Conservation (phyloP, 345 rosid genomes). For the Xanthoceras sorbifolium region DNA sequence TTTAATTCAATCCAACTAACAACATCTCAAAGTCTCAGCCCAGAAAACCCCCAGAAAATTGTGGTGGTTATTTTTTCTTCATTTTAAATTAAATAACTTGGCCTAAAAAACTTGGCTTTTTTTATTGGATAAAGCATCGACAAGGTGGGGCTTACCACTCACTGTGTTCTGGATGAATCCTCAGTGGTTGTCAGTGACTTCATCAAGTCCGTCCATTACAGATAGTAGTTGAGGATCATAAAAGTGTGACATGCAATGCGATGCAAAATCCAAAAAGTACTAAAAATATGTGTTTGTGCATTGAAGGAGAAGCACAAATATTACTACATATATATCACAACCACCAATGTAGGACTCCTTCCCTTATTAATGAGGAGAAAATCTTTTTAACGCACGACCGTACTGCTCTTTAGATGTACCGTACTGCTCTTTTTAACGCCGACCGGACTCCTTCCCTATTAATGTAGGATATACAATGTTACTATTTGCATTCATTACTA, state of each 20-base stretch:
- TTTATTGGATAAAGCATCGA: neutral
- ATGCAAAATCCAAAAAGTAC: neutral
- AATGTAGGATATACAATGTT: too few species aligned
- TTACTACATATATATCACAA: neutral
- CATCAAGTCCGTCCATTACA: neutral
- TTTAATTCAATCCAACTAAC: neutral
- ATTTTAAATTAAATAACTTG: constrained; percentile 6
- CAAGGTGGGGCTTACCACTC: neutral
- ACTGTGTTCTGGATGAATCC: neutral
- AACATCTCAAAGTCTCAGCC: neutral
- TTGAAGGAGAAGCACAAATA: neutral
- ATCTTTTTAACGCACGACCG: too few species aligned
- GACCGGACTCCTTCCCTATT: too few species aligned
- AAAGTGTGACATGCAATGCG: neutral
- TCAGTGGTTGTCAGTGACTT: neutral
- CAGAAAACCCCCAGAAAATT: neutral
- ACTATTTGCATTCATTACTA: too few species aligned
- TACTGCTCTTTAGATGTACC: too few species aligned
- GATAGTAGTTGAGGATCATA: neutral
- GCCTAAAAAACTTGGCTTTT: neutral
- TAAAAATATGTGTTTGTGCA: neutral
- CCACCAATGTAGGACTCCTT: too few species aligned
- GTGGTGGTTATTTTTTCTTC: constrained; percentile 7
- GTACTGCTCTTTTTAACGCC: too few species aligned
- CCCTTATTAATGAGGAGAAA: too few species aligned